phyloP scores from a whole-genome alignment of 768 basidiomycete species.

The Gloeopeniophorella convolvens region DNA sequence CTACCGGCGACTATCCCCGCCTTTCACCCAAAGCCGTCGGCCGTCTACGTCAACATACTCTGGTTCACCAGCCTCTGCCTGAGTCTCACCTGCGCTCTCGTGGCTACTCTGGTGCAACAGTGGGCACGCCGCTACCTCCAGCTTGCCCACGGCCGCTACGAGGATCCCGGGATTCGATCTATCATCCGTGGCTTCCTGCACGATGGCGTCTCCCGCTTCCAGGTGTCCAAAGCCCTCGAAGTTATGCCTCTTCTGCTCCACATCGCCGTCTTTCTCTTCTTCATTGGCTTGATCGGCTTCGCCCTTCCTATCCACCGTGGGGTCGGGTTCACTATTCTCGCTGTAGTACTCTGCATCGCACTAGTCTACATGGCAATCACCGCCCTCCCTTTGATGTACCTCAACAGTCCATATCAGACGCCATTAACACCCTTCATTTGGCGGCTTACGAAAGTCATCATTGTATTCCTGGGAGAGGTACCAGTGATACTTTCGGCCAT shows the following conservation, averaged over 20 bases:
- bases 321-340: conserved; percentile 7
- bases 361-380: conserved; percentile 6
- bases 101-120: conserved; percentile 14
- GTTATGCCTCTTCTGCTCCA: conserved; percentile 14
- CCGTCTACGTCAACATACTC: conserved; percentile 5
- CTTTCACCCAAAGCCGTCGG: background rate
- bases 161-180: background rate
- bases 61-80: conserved; percentile 16
- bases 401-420: conserved; percentile 16
- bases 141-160: background rate
- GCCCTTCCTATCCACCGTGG: conserved; percentile 9
- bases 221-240: conserved; percentile 1
- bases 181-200: conserved; percentile 4
- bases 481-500: too few relatives aligned
- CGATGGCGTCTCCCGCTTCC: conserved; percentile 11
- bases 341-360: background rate
- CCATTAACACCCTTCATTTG: conserved; percentile 13
- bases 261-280: conserved; percentile 16
- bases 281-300: conserved; percentile 17
- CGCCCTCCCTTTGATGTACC: conserved; percentile 7
- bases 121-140: conserved; percentile 14
- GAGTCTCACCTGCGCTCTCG: conserved; percentile 11
- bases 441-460: conserved; percentile 4
- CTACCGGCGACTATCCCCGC: background rate
- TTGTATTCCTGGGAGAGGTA: too few relatives aligned